These are phyloP conservation scores for Dictyostelium firmibasis DNA, from an alignment of 78 protist species.

Conservation along the genomic window DNA sequence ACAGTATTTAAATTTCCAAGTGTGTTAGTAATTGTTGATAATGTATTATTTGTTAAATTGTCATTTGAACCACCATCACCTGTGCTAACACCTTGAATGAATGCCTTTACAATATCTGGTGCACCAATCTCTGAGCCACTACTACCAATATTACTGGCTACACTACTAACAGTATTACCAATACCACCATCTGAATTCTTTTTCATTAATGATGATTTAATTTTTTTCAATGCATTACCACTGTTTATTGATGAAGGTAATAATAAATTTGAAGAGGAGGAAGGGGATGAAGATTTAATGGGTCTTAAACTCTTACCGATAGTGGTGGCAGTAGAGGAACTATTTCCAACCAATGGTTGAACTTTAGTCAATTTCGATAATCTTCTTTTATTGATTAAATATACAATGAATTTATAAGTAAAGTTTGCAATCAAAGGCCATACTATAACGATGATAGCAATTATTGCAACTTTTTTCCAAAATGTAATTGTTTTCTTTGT, in stretches of 20 bases:
- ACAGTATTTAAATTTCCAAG: background rate
- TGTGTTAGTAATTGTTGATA: constrained; percentile 28
- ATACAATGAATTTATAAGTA: background rate
- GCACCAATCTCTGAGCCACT: constrained; percentile 10
- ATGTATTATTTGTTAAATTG: constrained; percentile 40
- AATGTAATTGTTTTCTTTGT: background rate
- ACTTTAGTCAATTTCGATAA: background rate
- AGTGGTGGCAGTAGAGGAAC: background rate
- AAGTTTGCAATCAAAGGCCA: constrained; percentile 59
- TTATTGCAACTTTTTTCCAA: constrained; percentile 25
- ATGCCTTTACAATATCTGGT: constrained; percentile 67
- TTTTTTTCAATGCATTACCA: background rate
- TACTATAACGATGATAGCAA: constrained; percentile 6
- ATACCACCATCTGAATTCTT: background rate
- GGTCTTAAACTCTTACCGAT: background rate
- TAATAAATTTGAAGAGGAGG: background rate
- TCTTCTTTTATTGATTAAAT: constrained; percentile 9
- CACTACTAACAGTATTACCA: background rate
- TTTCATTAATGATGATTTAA: background rate
- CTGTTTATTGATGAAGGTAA: background rate
- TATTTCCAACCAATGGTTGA: background rate
- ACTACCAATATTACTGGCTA: background rate
- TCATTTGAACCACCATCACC: constrained; percentile 57
- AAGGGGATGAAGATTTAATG: background rate
- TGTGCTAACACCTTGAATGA: constrained; percentile 42